Evolutionary conservation across 31 red algal species (phyloP).

Genomic region (Bonnemaisonia californica): DNA sequence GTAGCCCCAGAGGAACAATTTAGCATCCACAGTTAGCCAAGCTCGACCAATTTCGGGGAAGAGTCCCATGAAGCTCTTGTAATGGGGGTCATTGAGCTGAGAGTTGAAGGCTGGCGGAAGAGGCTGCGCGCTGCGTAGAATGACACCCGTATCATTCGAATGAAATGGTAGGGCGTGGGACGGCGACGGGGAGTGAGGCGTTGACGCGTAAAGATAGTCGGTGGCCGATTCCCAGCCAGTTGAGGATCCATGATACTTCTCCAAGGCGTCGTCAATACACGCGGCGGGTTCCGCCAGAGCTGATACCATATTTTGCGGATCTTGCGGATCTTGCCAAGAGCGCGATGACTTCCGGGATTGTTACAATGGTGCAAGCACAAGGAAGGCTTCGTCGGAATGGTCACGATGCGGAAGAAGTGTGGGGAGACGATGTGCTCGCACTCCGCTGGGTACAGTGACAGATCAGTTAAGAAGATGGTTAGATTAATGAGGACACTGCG

Average conservation of each 20-base stretch:
- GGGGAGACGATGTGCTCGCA: no score
- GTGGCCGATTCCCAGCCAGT: slow-evolving; percentile 35
- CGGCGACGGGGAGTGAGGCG: background rate
- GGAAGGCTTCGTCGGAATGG: no score
- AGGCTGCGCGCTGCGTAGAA: slow-evolving; percentile 17
- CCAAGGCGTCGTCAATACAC: slow-evolving; percentile 15
- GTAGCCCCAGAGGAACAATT: slow-evolving; percentile 93
- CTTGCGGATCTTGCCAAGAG: no score
- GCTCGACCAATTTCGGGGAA: slow-evolving; percentile 85
- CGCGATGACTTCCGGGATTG: no score
- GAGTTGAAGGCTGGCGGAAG: slow-evolving; percentile 49
- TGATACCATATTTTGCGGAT: no score
- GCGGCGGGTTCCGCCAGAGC: slow-evolving; percentile 1
- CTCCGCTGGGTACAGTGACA: no score
- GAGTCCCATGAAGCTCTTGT: slow-evolving; percentile 92
- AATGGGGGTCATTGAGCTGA: slow-evolving; percentile 65
- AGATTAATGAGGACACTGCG: no score
- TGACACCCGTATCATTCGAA: background rate
- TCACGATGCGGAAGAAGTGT: no score
- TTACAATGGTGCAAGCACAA: no score
- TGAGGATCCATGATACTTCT: background rate
- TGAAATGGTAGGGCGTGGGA: no score
- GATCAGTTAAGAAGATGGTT: no score
- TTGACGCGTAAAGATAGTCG: slow-evolving; percentile 11
- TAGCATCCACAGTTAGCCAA: slow-evolving; percentile 88